Base-by-base conservation (phyloP, 2,329 filamentous ascomycete species). In the Aspergillus viridinutans region DNA sequence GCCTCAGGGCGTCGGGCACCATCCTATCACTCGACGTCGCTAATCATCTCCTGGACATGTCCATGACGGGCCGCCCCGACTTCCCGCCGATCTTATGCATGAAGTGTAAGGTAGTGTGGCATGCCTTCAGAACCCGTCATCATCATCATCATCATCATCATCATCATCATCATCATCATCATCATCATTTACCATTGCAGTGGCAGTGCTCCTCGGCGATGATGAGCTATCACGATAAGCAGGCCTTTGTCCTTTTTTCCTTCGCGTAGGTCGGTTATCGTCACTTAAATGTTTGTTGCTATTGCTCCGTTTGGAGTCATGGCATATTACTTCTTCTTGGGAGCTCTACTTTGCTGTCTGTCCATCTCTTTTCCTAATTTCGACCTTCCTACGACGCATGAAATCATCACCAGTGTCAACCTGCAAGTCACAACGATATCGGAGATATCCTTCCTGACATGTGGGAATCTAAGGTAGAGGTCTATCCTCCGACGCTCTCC, bases 81-180 rank as follows among this genome's bases (percentile, higher is more conserved):
- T 67, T 47, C 64, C 66, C 65, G 64, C 62, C 62, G 66, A 68
- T 67, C 65, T 65, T 62, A 66, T 67, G 66, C 66, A 67, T 61
- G 61, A 67, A 55, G 61, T 59, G 59, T 63, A 45, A 50, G 45
- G 50, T 57, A 28, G 57, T 60, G 52, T 59, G 55, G 42, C 52
- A 56, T 58, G 50, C 52, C 38, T 54, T 43, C 38, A 50, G 32
- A 7, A 17, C 5, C 32, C 43, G 21, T 52, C 29, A 25, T 50
- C 26, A 49, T 50, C 25, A 48, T 48, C 10, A 29, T 47, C 25
- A 25, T 25, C 3, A 25, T 25, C 26, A 49, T 50, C 25, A 48
- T 52, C 29, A 25, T 50, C 26, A 49, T 50, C 25, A 48, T 52
- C 29, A 25, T 50, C 26, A 49, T 50, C 25, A 48, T 48, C 10